Conservation (phyloP, 768 basidiomycete genomes). For the Lactarius evosmus region DNA sequence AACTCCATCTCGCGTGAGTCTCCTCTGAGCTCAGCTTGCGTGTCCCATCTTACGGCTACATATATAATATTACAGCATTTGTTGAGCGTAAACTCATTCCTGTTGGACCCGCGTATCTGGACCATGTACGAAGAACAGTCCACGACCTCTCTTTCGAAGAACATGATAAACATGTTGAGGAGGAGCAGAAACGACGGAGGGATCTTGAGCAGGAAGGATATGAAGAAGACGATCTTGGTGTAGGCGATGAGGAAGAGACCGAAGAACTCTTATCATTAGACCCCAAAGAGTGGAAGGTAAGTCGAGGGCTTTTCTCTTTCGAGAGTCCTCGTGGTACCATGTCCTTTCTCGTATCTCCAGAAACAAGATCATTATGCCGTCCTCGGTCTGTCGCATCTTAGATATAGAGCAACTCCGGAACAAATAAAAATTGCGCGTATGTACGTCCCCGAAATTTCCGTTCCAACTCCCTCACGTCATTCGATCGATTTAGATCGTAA, state of each 20-base stretch:
- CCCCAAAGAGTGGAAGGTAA: conserved; percentile 97
- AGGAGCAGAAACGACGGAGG: conserved; percentile 50
- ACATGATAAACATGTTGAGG: conserved; percentile 65
- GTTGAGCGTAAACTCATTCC: conserved; percentile 62
- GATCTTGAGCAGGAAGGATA: conserved; percentile 48
- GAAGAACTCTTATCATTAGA: conserved; percentile 69
- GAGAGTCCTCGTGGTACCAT: neutral
- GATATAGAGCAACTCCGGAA: conserved; percentile 80
- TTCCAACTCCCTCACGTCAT: conserved; percentile 10
- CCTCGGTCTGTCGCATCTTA: conserved; percentile 86
- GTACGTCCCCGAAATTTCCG: conserved; percentile 47
- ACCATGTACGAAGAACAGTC: conserved; percentile 71
- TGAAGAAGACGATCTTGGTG: conserved; percentile 81
- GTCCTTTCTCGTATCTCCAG: conserved; percentile 38
- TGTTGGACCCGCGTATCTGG: conserved; percentile 84
- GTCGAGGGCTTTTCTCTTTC: conserved; percentile 20
- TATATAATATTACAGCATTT: conserved; percentile 38
- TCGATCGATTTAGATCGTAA: conserved; percentile 66
- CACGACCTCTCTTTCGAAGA: conserved; percentile 79
- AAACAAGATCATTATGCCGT: conserved; percentile 99
- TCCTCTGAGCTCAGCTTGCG: conserved; percentile 26
- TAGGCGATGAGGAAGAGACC: conserved; percentile 86
- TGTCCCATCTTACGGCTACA: conserved; percentile 4
- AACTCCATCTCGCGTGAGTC: conserved; percentile 36
- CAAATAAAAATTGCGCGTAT: conserved; percentile 96